Conservation (phyloP, 179 eudicot species). For the Silene coronaria region DNA sequence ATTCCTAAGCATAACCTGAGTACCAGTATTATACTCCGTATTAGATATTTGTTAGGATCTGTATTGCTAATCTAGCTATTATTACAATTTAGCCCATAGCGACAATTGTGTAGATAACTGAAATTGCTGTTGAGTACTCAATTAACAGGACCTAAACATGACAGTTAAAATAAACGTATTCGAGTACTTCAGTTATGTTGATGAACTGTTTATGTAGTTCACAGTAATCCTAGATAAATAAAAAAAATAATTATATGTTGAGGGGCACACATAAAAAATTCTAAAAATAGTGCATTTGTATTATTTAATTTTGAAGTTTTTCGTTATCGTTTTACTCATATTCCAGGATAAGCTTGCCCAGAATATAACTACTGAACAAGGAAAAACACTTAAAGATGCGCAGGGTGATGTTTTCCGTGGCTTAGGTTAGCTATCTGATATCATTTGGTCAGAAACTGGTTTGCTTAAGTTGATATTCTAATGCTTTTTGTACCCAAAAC, state of each 20-base stretch:
- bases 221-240: background rate
- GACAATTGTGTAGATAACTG: background rate
- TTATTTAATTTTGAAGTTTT: background rate
- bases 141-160: background rate
- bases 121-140: background rate
- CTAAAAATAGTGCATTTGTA: background rate
- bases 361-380: constrained; percentile 83
- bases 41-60: background rate
- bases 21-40: no score
- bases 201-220: background rate
- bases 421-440: constrained; percentile 48
- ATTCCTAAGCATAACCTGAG: background rate
- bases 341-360: constrained; percentile 79
- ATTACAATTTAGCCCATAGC: background rate
- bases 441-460: background rate
- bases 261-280: background rate
- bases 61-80: background rate
- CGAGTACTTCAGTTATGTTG: background rate
- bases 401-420: constrained; percentile 91
- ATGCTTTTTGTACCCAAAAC: background rate
- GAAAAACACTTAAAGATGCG: constrained; percentile 92
- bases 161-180: background rate
- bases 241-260: background rate
- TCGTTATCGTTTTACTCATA: background rate
- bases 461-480: background rate